Evolutionary conservation across 495 filamentous ascomycete genomes (phyloP), one percentile per base, ranked within the genome.

Genomic region (Lasiosphaeria miniovina): DNA sequence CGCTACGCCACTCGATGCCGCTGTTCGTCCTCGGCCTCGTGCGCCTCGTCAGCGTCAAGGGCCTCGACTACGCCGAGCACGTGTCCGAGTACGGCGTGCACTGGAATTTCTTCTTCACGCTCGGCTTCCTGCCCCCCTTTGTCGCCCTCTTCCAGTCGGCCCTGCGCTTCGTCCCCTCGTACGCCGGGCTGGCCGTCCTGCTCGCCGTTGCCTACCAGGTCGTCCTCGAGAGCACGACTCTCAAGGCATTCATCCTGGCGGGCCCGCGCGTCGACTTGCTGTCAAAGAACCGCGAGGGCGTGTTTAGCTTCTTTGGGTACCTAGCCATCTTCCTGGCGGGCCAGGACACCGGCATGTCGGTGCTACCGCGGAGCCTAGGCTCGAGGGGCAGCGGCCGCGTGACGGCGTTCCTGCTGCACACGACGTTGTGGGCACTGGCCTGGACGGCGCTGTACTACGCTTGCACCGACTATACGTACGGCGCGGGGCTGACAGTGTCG

Each of bases 101-200:
- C 71, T 99, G 94, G 94, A 99, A 99, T 72, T 99, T 99, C 73
- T 99, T 99, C 78, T 98, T 99, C 74, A 99, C 94, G 0, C 77
- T 99, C 10, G 93, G 86, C 4, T 84, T 97, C 33, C 74, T 99
- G 36, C 91, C 93, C 2, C 92, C 92, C 4, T 94, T 94, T 64
- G 85, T 96, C 54, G 93, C 93, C n/a, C 69, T 96, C 0, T 90
- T 94, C 55, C 88, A 93, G 61, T 84, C 87, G 0, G 68, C 81
- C 8, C 76, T 86, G 38, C 68, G 72, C 49, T 51, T 78, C 61
- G 76, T 91, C 35, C 90, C 86, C 2, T 93, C 88, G 1, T 93
- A 89, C 60, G 86, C 90, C 35, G 73, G 82, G 8, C 79, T 96
- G 10, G 82, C 90, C 3, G 66, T 95, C 32, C 66, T 86, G 0